Base-by-base conservation (phyloP, 495 filamentous ascomycete genomes). In the Talaromyces trachyspermus region DNA sequence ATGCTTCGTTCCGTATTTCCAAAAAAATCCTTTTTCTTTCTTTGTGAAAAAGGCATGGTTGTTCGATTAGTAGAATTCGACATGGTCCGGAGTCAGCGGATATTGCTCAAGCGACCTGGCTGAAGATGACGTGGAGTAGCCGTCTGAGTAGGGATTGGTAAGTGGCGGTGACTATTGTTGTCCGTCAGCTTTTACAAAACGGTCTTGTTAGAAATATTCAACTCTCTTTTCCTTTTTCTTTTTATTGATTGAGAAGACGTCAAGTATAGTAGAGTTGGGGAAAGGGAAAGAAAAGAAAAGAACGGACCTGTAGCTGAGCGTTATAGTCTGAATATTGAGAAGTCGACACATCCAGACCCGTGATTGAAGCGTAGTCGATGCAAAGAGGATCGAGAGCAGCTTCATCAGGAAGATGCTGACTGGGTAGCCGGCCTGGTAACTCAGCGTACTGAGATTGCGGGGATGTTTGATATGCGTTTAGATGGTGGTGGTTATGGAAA, bases 121-220 rank as follows among this genome's bases (percentile, higher is more conserved):
- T 10, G 68, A 64, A 0, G 65, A 65, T 25, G 60, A 59, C 20
- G 61, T 60, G 29, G 87, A 90, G 56, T 83, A 81, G 52, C 90
- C 86, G 65, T 85, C 87, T 14, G 84, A 82, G 52, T 89, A 85
- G 55, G 82, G 83, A 56, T 89, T 85, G 56, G 85, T 86, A 57
- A 94, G 78, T 58, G 88, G 79, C 68, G 89, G 89, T 68, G 89
- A 91, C 88, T 94, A 75, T 48, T n/a, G 26, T 25, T 37, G 36
- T 39, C 23, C 20, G 46, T 49, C 38, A 49, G 46, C 46, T 49
- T 49, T 26, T 18, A 11, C 11, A 38, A 15, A 15, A 54, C 57
- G 41, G 11, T 5, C 18, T 27, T 53, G 48, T 49, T 46, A 50
- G 53, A 53, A 20, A n/a, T n/a, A n/a, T n/a, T n/a, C n/a, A n/a